Base-by-base conservation (phyloP, 306 rosid species). In the Vigna angularis region DNA sequence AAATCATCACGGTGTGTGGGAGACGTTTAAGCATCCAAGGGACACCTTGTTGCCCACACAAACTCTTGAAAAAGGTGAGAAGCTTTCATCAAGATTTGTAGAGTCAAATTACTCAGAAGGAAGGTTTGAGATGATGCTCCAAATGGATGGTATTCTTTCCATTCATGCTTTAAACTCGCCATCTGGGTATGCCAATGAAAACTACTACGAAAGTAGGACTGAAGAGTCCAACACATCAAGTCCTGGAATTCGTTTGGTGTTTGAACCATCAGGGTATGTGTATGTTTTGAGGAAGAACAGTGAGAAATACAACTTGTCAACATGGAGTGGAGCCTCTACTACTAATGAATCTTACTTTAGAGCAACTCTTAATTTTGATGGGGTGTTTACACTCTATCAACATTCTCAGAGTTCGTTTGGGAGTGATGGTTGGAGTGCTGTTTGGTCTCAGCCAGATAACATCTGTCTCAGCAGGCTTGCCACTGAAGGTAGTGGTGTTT, bases 41-140 rank as follows among this genome's bases (percentile, higher is more conserved):
- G 85, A 90, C 16, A 88, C 88, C 15, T n/a, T 88, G 53, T 79
- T 90, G 79, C 95, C 92, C 2, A 51, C 85, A 2, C 92, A 90
- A 22, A 26, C n/a, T 4, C 26, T 88, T 20, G 74, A 49, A 26
- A 38, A 38, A 13, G 76, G 38, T 3, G 71, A 75, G 16, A 66
- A 3, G 30, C 91, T 90, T 51, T 75, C 77, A 16, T 85, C 90
- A 36, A 81, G 76, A 9, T 55, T 32, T 8, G 65, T 32, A 63
- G 66, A 70, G 45, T 49, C 53, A 9, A 49, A 86, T 81, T 90
- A 80, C 81, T 74, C 75, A 0, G 17, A 12, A 2, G 91, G 90
- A 38, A 77, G 66, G 76, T 89, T 81, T 70, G 81, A 77, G 77
- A 67, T 87, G 16, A 62, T 71, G 38, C 59, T 87, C 24, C 79